Evolutionary conservation across 2,329 filamentous ascomycete species (phyloP), one percentile per base, ranked within the genome.

Genomic region (Dactylonectria estremocensis): DNA sequence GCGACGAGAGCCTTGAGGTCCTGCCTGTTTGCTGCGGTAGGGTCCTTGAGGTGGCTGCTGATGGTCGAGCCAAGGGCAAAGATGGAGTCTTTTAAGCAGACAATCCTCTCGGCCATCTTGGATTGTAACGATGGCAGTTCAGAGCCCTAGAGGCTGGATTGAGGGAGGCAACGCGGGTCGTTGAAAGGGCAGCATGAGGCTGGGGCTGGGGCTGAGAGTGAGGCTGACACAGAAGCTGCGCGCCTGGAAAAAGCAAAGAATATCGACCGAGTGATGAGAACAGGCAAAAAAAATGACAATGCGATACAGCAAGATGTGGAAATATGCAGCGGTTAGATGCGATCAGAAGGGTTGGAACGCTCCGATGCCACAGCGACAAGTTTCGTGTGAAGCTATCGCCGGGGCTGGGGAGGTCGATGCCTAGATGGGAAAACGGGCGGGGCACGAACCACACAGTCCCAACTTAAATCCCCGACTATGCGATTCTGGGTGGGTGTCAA

Each of bases 31-130:
- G 55, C 31, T n/a, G 31, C 9, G 22, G 1, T 16, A 5, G 61
- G 50, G 20, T 61, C 20, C 20, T 69, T 72, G 1, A 74, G 35
- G 35, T 71, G 56, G 10, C 50, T 31, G 28, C 46, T 63, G 58
- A 76, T 66, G 16, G 45, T 33, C 10, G 61, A 43, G 64, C 72
- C 75, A 28, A 71, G 69, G 35, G 58, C 52, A 57, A 75, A 66
- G 4, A 68, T 65, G 16, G 66, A 64, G 40, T 72, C 66, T 49
- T 69, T 75, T 24, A 76, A 55, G 11, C 53, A 63, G 5, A 59
- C 54, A 24, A 76, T 64, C 18, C 61, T 69, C 33, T 68, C 66
- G 40, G 70, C 33, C 66, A 75, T 61, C 14, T 59, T 43, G 33
- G 40, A 50, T 24, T 56, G 53, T 22, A 52, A 35, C 11, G 18